These are phyloP conservation scores for Cryphonectria japonica DNA, from an alignment of 2,329 filamentous ascomycete genomes.

Conservation along the genomic window DNA sequence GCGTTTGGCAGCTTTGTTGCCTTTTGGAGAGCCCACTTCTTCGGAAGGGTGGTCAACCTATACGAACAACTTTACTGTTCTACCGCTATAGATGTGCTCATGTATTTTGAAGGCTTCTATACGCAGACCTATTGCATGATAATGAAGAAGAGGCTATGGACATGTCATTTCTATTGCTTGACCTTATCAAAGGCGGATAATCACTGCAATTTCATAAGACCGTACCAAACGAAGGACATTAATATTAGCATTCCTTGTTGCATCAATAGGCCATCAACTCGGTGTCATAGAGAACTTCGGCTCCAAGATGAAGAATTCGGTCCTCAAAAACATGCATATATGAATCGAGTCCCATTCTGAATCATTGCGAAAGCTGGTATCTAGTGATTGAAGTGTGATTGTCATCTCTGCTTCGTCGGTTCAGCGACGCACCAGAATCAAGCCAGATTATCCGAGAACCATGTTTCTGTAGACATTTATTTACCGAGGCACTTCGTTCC, in stretches of 20 bases:
- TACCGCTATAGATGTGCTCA: neutral
- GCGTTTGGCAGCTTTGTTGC: conserved; percentile 22
- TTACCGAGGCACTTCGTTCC: too few species aligned
- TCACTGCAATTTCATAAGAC: too few species aligned
- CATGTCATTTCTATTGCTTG: neutral
- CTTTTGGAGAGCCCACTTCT: conserved; percentile 13
- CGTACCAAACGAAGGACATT: too few species aligned
- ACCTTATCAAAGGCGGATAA: too few species aligned
- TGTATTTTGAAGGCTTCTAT: neutral
- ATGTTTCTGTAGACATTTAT: neutral
- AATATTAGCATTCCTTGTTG: too few species aligned
- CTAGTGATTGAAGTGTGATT: neutral
- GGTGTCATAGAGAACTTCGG: too few species aligned
- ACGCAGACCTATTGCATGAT: neutral
- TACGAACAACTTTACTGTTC: conserved; percentile 16
- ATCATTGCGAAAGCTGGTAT: too few species aligned
- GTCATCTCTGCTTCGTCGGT: neutral
- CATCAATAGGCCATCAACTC: too few species aligned
- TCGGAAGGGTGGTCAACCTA: conserved; percentile 19
- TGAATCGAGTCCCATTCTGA: too few species aligned
- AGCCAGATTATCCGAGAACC: neutral
- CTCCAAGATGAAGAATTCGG: too few species aligned
- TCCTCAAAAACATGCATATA: too few species aligned
- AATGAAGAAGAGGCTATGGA: neutral
- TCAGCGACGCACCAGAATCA: neutral